A percentile compares a stretch with the other conserved stretches of the same genome.
Evolutionary conservation across 2,329 filamentous ascomycete genomes (phyloP).

Genomic region (Stachybotrys chartarum): DNA sequence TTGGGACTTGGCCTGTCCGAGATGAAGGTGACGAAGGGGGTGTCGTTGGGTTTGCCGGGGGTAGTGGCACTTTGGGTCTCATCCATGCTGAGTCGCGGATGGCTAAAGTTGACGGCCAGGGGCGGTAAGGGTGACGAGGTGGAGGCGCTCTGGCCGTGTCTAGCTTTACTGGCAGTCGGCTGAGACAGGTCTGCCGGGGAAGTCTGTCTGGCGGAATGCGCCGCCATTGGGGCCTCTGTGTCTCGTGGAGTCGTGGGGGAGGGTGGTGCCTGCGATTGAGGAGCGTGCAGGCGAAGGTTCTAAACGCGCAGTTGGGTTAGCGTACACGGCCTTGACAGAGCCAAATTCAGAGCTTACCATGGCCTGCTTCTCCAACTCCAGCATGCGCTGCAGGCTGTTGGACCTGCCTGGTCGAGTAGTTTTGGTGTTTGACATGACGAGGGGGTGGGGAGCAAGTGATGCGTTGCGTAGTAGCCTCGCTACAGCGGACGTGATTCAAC

Average conservation of each 20-base stretch:
- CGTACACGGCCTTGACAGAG: neutral
- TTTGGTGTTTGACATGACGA: slow-evolving; percentile 1
- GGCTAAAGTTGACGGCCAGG: neutral
- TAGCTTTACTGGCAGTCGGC: neutral
- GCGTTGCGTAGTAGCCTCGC: neutral
- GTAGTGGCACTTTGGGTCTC: neutral
- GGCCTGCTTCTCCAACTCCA: slow-evolving; percentile 50
- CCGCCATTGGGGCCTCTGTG: neutral
- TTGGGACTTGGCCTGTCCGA: slow-evolving; percentile 17
- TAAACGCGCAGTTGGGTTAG: neutral
- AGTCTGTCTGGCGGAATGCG: neutral
- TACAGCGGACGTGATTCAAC: neutral
- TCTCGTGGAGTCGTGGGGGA: neutral
- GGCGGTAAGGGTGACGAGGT: neutral
- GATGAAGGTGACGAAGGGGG: neutral
- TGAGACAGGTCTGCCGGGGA: neutral
- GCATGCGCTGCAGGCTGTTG: slow-evolving; percentile 50
- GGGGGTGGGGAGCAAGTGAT: slow-evolving; percentile 2
- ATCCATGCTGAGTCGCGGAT: neutral
- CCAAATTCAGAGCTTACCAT: slow-evolving; percentile 37
- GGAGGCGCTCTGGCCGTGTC: neutral
- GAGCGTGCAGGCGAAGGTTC: neutral
- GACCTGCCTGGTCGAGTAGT: slow-evolving; percentile 17
- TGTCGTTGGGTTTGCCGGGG: neutral
- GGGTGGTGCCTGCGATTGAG: neutral